These are phyloP conservation scores for Bacidia gigantensis DNA, from an alignment of 495 filamentous ascomycete species.

Conservation along the genomic window DNA sequence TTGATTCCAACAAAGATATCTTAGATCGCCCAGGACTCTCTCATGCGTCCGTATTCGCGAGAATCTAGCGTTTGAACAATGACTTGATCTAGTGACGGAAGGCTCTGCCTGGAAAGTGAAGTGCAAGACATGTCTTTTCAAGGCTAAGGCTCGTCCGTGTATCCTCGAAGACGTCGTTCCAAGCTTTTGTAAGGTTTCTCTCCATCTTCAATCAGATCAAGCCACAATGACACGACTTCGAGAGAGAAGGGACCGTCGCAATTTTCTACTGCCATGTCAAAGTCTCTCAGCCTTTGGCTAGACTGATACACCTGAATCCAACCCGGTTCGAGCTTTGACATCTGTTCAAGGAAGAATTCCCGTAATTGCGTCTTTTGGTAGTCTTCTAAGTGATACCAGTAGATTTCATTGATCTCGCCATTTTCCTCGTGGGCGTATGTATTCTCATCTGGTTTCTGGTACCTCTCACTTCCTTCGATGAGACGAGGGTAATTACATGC, in stretches of 20 bases:
- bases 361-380: neutral
- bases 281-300: neutral
- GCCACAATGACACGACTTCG: neutral
- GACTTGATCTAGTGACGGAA: too few species aligned
- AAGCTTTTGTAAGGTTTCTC: too few species aligned
- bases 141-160: too few species aligned
- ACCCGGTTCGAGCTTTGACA: neutral
- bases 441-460: neutral
- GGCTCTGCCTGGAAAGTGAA: too few species aligned
- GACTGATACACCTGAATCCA: neutral
- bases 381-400: neutral
- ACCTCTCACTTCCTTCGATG: neutral
- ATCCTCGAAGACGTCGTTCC: too few species aligned
- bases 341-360: neutral
- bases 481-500: neutral
- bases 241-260: neutral
- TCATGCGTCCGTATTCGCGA: too few species aligned
- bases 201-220: neutral
- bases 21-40: too few species aligned
- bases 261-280: neutral
- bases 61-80: too few species aligned
- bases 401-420: neutral
- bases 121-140: too few species aligned
- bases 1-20: too few species aligned
- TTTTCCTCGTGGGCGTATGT: neutral